Evolutionary conservation across 257 asterid species (phyloP).

Genomic region (Euphrasia confusa): DNA sequence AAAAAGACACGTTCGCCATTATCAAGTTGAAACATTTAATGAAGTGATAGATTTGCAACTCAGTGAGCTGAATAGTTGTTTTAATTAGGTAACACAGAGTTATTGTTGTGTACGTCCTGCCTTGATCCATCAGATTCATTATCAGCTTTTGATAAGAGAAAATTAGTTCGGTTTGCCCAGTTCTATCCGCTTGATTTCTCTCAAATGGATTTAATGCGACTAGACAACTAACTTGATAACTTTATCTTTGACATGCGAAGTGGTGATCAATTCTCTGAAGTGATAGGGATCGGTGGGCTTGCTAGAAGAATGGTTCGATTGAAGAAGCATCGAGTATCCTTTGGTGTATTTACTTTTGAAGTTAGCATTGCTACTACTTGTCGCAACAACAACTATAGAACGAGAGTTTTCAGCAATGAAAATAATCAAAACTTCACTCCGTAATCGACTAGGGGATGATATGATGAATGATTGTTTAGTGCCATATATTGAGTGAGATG

Average conservation of each 20-base stretch:
- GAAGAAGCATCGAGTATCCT: background rate
- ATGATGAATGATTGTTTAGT: background rate
- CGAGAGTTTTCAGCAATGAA: background rate
- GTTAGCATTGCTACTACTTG: background rate
- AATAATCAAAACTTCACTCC: background rate
- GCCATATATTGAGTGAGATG: background rate
- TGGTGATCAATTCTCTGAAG: too few relatives aligned
- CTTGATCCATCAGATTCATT: too few relatives aligned
- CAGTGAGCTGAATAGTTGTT: too few relatives aligned
- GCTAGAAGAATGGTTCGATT: too few relatives aligned
- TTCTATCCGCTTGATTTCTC: background rate
- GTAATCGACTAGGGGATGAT: background rate
- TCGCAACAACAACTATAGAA: background rate
- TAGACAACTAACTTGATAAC: too few relatives aligned
- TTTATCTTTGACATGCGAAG: too few relatives aligned
- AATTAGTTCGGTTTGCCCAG: background rate
- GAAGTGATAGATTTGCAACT: too few relatives aligned
- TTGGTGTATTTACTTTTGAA: background rate
- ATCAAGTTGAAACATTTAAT: background rate
- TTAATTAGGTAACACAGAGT: too few relatives aligned
- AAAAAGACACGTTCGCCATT: background rate
- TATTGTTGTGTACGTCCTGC: too few relatives aligned
- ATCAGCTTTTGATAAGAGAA: background rate
- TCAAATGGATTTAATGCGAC: background rate
- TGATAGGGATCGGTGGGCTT: too few relatives aligned